Conservation (phyloP, 78 protist species). For the Dictyostelium capitatum region DNA sequence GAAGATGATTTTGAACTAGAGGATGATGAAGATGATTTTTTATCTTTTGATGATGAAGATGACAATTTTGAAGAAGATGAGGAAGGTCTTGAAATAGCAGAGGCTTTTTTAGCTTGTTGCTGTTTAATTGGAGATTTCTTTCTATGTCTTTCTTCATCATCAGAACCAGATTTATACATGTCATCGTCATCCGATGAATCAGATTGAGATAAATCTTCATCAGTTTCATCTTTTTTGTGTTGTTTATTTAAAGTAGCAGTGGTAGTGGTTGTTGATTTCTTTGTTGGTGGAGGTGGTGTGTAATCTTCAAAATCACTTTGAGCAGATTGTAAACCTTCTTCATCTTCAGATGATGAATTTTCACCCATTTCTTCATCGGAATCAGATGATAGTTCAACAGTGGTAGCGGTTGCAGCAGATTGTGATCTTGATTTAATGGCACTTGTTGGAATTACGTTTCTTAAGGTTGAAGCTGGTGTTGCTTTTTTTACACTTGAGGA, state of each 20-base stretch:
- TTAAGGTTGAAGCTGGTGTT: not conserved
- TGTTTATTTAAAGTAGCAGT: no score
- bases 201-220: not conserved
- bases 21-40: not conserved
- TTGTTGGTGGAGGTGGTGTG: not conserved
- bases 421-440: not conserved
- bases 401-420: not conserved
- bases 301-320: not conserved
- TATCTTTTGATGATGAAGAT: not conserved
- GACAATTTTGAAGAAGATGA: no score
- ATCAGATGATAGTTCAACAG: not conserved
- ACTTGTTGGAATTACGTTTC: not conserved
- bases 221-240: not conserved
- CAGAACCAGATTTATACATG: not conserved
- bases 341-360: not conserved
- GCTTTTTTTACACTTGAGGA: not conserved
- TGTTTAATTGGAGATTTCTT: no score
- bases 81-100: no score
- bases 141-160: not conserved
- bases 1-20: not conserved
- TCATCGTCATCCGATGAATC: not conserved
- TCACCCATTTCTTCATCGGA: not conserved
- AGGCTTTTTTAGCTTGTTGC: no score
- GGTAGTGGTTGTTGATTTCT: not conserved
- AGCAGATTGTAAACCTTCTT: not conserved